These are phyloP conservation scores for Gracilariopsis chorda DNA, from an alignment of 23 red algal species.

Conservation along the genomic window DNA sequence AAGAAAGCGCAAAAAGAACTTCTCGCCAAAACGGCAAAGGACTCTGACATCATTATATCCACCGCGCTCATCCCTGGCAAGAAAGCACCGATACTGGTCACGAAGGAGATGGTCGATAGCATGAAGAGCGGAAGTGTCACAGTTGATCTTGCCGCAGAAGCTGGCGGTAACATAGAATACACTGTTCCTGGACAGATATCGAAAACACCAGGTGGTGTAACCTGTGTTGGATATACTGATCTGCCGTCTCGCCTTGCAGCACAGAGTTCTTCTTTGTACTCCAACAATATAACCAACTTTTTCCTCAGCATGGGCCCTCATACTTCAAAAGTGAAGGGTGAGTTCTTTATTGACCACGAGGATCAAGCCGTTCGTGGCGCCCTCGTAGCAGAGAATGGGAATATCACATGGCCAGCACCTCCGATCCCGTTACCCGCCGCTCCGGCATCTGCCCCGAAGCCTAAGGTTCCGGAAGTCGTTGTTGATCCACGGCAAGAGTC, in stretches of 20 bases:
- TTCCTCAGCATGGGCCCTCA: slow-evolving; percentile 68
- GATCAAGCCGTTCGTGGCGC: slow-evolving; percentile 74
- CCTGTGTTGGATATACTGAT: slow-evolving; percentile 67
- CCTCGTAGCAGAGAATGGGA: slow-evolving; percentile 51
- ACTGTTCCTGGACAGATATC: slow-evolving; percentile 63
- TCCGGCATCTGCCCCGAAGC: slow-evolving; percentile 31
- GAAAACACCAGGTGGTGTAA: slow-evolving; percentile 45
- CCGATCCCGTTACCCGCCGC: slow-evolving; percentile 57
- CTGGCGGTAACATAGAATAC: slow-evolving; percentile 58
- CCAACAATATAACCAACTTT: slow-evolving; percentile 76
- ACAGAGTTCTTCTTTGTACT: slow-evolving; percentile 62
- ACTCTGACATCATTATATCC: slow-evolving; percentile 65
- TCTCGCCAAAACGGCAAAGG: slow-evolving; percentile 27
- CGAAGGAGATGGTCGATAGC: slow-evolving; percentile 65
- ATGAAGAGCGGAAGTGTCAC: slow-evolving; percentile 66
- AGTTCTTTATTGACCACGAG: slow-evolving; percentile 68
- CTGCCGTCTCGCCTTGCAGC: slow-evolving; percentile 52
- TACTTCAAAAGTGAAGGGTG: slow-evolving; percentile 60
- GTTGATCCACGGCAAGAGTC: slow-evolving; percentile 46
- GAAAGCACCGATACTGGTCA: slow-evolving; percentile 63
- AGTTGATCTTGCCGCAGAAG: slow-evolving; percentile 70
- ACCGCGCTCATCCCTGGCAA: slow-evolving; percentile 74
- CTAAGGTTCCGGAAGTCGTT: slow-evolving; percentile 29
- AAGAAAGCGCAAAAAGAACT: slow-evolving; percentile 54
- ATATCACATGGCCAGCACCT: slow-evolving; percentile 66